These are phyloP conservation scores for Leucaena leucocephala DNA, from an alignment of 306 rosid genomes.

Conservation along the genomic window DNA sequence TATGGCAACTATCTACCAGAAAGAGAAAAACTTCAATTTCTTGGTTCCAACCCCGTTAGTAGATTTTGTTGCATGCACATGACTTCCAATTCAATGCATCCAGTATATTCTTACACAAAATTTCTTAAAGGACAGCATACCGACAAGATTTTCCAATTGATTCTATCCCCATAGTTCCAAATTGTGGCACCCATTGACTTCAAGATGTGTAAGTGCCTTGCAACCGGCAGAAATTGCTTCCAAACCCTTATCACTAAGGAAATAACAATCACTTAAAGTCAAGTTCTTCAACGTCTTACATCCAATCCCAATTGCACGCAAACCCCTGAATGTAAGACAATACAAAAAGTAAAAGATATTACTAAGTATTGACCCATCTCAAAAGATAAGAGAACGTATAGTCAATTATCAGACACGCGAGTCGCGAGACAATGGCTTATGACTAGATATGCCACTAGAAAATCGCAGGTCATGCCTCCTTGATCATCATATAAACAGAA, in stretches of 20 bases:
- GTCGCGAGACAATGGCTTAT: conserved; percentile 1
- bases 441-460: not conserved
- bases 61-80: conserved; percentile 18
- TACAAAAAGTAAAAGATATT: conserved; percentile 26
- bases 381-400: not conserved
- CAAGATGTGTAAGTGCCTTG: conserved; percentile 86
- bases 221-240: conserved; percentile 92
- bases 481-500: conserved; percentile 18
- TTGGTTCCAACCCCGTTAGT: not conserved
- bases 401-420: not conserved
- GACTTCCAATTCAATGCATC: conserved; percentile 22
- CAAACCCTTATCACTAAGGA: conserved; percentile 84
- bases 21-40: not conserved
- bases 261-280: conserved; percentile 84
- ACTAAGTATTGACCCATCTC: conserved; percentile 18
- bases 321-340: conserved; percentile 62
- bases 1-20: not conserved
- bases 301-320: conserved; percentile 74
- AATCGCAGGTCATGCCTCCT: conserved; percentile 4
- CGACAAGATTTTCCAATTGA: conserved; percentile 87
- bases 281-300: conserved; percentile 86
- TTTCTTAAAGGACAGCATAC: conserved; percentile 55
- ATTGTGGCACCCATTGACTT: conserved; percentile 95
- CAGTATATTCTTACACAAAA: conserved; percentile 21
- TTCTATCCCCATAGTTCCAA: conserved; percentile 79